Conservation (phyloP, 2,329 filamentous ascomycete species). For the Xylaria sp. region DNA sequence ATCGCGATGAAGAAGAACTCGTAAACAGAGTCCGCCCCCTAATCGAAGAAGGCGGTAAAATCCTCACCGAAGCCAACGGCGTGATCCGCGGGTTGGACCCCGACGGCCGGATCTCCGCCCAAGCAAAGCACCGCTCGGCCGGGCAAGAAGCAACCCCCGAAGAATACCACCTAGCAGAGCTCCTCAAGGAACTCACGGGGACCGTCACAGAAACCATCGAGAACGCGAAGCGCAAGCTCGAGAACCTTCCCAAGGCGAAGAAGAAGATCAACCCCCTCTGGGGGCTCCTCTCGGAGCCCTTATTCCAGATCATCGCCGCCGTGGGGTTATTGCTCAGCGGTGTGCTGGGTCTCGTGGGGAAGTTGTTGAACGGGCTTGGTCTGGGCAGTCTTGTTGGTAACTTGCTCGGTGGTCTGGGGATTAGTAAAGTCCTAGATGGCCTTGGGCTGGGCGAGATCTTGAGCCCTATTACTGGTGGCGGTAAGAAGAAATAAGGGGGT, state of each 20-base stretch:
- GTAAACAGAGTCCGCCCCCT: constrained; percentile 86
- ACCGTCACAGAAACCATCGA: constrained; percentile 84
- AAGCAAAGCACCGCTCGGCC: constrained; percentile 81
- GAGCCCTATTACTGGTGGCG: constrained; percentile 47
- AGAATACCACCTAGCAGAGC: constrained; percentile 82
- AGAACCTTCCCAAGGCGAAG: constrained; percentile 92
- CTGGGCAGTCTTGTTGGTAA: constrained; percentile 82
- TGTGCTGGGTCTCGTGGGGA: constrained; percentile 83
- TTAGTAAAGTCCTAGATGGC: constrained; percentile 75
- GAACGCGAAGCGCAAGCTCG: constrained; percentile 84
- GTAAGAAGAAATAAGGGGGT: constrained; percentile 46
- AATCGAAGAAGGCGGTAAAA: constrained; percentile 82
- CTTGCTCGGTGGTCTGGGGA: constrained; percentile 75
- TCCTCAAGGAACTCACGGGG: constrained; percentile 84
- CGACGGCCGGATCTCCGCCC: constrained; percentile 81
- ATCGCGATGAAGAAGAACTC: constrained; percentile 87
- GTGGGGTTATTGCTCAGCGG: constrained; percentile 83
- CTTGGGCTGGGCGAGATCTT: constrained; percentile 67
- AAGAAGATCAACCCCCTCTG: constrained; percentile 93
- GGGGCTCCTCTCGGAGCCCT: constrained; percentile 79
- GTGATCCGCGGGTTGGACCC: constrained; percentile 87
- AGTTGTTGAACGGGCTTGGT: constrained; percentile 78
- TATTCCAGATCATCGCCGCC: constrained; percentile 91
- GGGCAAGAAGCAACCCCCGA: constrained; percentile 79
- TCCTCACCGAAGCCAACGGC: constrained; percentile 86